A percentile compares a stretch with the other conserved stretches of the same genome.
These are phyloP conservation scores for Mycena capillaripes DNA, from an alignment of 768 basidiomycete species.

Conservation along the genomic window DNA sequence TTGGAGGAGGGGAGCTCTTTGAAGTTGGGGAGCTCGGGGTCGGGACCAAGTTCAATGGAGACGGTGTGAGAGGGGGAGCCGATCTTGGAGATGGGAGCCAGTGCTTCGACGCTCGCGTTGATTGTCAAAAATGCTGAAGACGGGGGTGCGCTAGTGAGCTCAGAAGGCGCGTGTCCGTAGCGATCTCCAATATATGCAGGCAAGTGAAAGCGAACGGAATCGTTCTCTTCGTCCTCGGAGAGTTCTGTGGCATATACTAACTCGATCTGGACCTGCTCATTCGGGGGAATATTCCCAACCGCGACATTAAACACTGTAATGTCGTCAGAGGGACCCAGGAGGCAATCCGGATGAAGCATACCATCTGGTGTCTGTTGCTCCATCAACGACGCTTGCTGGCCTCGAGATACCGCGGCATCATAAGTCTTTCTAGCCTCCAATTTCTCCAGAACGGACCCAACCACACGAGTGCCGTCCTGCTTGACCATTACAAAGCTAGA, in stretches of 20 bases:
- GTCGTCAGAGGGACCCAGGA: not conserved
- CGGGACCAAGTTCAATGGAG: conserved; percentile 36
- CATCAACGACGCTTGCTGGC: conserved; percentile 25
- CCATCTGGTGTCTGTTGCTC: conserved; percentile 17
- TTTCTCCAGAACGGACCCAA: conserved; percentile 22
- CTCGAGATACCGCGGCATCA: conserved; percentile 19
- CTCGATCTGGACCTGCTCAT: conserved; percentile 32
- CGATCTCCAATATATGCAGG: conserved; percentile 29
- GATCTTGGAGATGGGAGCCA: conserved; percentile 27
- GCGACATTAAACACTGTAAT: conserved; percentile 24
- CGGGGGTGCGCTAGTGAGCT: not conserved
- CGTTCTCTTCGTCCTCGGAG: conserved; percentile 20
- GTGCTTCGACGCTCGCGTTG: conserved; percentile 25
- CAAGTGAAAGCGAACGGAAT: conserved; percentile 28
- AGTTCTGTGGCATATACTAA: conserved; percentile 31
- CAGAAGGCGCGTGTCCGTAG: conserved; percentile 29
- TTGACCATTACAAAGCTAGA: conserved; percentile 17
- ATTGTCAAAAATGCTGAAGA: conserved; percentile 19
- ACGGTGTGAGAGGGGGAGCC: conserved; percentile 26
- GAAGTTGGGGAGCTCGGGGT: conserved; percentile 26
- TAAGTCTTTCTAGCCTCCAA: conserved; percentile 22
- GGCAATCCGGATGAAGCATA: not conserved
- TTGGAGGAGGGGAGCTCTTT: conserved; percentile 21
- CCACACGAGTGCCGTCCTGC: conserved; percentile 24
- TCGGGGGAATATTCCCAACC: conserved; percentile 29